Base-by-base conservation (phyloP, 179 eudicot genomes). In the Beta lomatogona region DNA sequence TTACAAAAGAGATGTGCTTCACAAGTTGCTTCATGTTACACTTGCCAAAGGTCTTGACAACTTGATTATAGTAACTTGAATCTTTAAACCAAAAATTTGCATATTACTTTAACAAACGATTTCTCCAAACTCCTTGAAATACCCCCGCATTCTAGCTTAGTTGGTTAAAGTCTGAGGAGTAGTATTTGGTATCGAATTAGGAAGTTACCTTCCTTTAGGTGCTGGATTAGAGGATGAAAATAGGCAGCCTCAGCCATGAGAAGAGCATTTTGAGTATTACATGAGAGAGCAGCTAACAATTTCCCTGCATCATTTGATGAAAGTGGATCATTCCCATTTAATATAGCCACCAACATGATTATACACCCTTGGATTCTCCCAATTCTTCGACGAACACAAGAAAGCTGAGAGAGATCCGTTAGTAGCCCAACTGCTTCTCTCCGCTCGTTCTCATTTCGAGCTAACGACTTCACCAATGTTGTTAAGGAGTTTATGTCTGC, bases 191-290 rank as follows among this genome's bases (percentile, higher is more conserved):
- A 48, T 48, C 21, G 53, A 61, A 75, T 16, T 22, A 69, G 72
- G 76, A 22, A 53, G 8, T 75, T 91, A 96, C 99, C 99, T 89
- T 94, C 88, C 57, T 83, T 90, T 1, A 96, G 90, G 86, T 93
- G 94, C 19, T 91, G 91, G 46, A 93, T 86, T 22, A 96, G 79
- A 77, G 99, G 99, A 83, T 77, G 90, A 86, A 94, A 94, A 78
- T 92, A 94, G 72, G 93, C 97, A 57, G 99, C 92, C 88, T 96
- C 98, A 22, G 99, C 97, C 98, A 96, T 96, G 76, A 91, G 94
- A 85, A 96, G 97, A 80, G 93, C 99, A 89, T 94, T 92, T 75
- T 96, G 99, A 61, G 97, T 86, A 82, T 91, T 92, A 79, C 85
- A 79, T 28, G 97, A 91, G 79, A 96, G 86, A 75, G 88, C 81